phyloP scores from a whole-genome alignment of 352 stramenopile genomes.

The Aphanomyces cochlioides region DNA sequence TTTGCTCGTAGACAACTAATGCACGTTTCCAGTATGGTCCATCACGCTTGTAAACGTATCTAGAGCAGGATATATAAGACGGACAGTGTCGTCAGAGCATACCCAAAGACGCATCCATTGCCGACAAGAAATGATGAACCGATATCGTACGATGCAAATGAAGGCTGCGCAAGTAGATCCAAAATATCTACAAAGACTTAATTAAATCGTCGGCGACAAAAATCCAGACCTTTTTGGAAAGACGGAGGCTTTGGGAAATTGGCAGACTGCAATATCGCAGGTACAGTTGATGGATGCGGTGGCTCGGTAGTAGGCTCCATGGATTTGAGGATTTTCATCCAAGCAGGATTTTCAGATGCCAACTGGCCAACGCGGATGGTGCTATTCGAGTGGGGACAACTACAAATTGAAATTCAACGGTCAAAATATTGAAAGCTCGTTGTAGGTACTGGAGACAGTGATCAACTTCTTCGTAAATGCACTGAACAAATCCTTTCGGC shows the following conservation, averaged over 20 bases:
- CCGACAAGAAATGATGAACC: slow-evolving; percentile 81
- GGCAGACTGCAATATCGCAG: slow-evolving; percentile 9
- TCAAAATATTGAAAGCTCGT: neutral
- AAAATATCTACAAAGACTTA: slow-evolving; percentile 53
- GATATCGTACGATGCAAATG: slow-evolving; percentile 79
- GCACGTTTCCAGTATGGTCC: slow-evolving; percentile 75
- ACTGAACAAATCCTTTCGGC: slow-evolving; percentile 8
- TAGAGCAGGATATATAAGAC: neutral
- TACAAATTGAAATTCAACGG: neutral
- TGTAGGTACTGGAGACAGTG: slow-evolving; percentile 24
- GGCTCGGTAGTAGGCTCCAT: neutral
- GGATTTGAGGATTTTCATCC: slow-evolving; percentile 1
- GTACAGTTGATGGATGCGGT: slow-evolving; percentile 7
- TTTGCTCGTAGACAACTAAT: slow-evolving; percentile 82
- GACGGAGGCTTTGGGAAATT: slow-evolving; percentile 48
- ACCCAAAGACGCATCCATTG: slow-evolving; percentile 80
- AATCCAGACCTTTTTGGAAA: slow-evolving; percentile 53
- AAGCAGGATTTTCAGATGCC: neutral
- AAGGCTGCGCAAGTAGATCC: slow-evolving; percentile 81
- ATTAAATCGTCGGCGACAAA: neutral
- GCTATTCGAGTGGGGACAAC: slow-evolving; percentile 25
- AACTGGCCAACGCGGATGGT: slow-evolving; percentile 21
- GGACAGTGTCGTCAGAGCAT: slow-evolving; percentile 28
- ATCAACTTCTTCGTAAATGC: slow-evolving; percentile 24
- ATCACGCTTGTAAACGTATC: slow-evolving; percentile 50